Base-by-base conservation (phyloP, 352 stramenopile genomes). In the Globisporangium yorkense region DNA sequence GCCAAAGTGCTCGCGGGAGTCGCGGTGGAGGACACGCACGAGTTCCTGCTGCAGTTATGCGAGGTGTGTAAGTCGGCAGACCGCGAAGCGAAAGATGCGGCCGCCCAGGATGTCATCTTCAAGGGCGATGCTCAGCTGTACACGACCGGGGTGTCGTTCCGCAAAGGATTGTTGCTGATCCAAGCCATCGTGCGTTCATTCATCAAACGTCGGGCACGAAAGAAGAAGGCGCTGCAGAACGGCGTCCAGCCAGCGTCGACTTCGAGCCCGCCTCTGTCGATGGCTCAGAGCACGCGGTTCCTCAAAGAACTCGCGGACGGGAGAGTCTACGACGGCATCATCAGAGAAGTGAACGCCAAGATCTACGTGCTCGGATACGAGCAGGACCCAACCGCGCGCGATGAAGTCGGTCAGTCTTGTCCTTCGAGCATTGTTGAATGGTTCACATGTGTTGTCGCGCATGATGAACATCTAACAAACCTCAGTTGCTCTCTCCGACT, bases 1-100 rank as follows among this genome's bases (percentile, higher is more conserved):
- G 56, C 92, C n/a, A 87, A 89, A 66, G 79, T 94, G 29, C 71
- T 94, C 5, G 82, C 84, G 13, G 84, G 84, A 10, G 57, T 90
- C 0, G 67, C 66, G 0, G 76, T 94, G 0, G 56, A 77, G 29
- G 74, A 90, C 45, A 92, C 84, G 7, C 75, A 84, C 33, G 72
- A 90, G 56, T 92, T 92, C 50, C 61, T 94, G 9, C 62, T 80
- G 16, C 84, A 94, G 54, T 66, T 94, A 2, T 88, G 73, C 37
- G 63, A 83, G 8, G 75, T 89, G 10, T 87, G 73, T 69, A 71
- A 72, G 57, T 75, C 81, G 3, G 24, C 62, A 2, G 65, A 84
- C 56, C 46, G 57, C 10, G 70, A 76, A 37, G 71, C 72, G 3
- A 89, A 88, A 50, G 71, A 82, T n/a, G 63, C 64, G 2, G 80